These are phyloP conservation scores for Populus davidiana DNA, from an alignment of 345 rosid genomes.

Conservation along the genomic window DNA sequence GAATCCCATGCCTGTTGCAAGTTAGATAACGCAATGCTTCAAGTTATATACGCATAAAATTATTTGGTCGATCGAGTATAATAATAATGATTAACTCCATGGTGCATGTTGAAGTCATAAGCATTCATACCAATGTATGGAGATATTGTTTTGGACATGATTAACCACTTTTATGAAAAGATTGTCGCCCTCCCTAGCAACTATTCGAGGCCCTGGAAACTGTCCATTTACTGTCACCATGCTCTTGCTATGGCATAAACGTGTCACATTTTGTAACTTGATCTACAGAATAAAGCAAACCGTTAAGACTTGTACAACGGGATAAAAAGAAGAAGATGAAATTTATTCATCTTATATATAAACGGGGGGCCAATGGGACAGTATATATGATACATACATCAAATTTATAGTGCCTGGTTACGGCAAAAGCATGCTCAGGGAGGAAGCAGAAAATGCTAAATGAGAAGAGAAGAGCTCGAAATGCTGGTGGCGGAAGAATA, in stretches of 20 bases:
- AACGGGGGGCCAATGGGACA: too few relatives aligned
- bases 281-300: constrained; percentile 5
- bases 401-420: constrained; percentile 24
- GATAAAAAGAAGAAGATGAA: not conserved
- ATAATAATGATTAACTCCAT: too few relatives aligned
- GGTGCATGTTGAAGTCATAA: too few relatives aligned
- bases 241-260: constrained; percentile 28
- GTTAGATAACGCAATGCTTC: not conserved
- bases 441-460: not conserved
- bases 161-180: constrained; percentile 23
- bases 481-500: constrained; percentile 27
- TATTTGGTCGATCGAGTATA: not conserved
- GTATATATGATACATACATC: constrained; percentile 20
- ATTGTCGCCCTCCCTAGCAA: constrained; percentile 30
- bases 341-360: not conserved
- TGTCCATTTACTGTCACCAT: constrained; percentile 26
- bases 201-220: constrained; percentile 27
- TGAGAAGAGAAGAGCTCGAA: constrained; percentile 8
- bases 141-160: constrained; percentile 25
- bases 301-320: not conserved
- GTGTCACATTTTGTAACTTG: constrained; percentile 25
- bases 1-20: constrained; percentile 6
- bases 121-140: constrained; percentile 21
- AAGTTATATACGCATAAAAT: not conserved
- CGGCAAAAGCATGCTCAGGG: constrained; percentile 7